Evolutionary conservation across 2,329 filamentous ascomycete genomes (phyloP).

Genomic region (Calonectria henricotiae): DNA sequence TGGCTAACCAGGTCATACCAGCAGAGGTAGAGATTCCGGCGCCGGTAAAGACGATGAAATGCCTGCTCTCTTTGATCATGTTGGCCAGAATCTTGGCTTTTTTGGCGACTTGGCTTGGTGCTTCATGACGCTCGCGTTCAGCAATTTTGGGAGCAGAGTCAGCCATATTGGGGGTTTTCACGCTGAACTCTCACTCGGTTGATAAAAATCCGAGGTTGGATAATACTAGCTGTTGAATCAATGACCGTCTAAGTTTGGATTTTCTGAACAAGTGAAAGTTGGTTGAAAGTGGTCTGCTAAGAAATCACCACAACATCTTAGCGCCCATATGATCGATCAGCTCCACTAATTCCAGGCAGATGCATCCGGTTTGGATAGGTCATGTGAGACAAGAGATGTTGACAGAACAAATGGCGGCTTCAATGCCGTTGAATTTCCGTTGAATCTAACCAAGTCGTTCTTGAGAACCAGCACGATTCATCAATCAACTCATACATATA

Average conservation of each 20-base stretch:
- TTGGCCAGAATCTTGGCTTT: constrained; percentile 60
- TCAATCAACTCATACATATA: too few relatives aligned
- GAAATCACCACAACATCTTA: neutral
- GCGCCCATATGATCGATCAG: neutral
- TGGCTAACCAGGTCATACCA: constrained; percentile 48
- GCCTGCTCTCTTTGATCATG: constrained; percentile 61
- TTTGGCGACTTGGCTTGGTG: constrained; percentile 40
- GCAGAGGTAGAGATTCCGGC: constrained; percentile 66
- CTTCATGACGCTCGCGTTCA: constrained; percentile 40
- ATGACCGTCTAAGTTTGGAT: neutral
- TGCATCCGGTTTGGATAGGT: neutral
- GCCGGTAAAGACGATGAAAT: constrained; percentile 66
- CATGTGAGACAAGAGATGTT: neutral
- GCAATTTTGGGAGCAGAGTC: constrained; percentile 39
- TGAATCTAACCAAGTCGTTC: too few relatives aligned
- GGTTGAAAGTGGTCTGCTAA: neutral
- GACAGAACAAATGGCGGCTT: too few relatives aligned
- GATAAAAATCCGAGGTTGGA: too few relatives aligned
- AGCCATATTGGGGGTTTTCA: constrained; percentile 34
- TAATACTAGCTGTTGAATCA: too few relatives aligned
- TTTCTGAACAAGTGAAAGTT: neutral
- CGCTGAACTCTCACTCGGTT: too few relatives aligned
- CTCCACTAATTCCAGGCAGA: constrained; percentile 1
- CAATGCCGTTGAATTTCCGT: too few relatives aligned
- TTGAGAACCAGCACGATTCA: too few relatives aligned